phyloP scores from a whole-genome alignment of 2,329 filamentous ascomycete genomes.

The Colletotrichum falcatum region DNA sequence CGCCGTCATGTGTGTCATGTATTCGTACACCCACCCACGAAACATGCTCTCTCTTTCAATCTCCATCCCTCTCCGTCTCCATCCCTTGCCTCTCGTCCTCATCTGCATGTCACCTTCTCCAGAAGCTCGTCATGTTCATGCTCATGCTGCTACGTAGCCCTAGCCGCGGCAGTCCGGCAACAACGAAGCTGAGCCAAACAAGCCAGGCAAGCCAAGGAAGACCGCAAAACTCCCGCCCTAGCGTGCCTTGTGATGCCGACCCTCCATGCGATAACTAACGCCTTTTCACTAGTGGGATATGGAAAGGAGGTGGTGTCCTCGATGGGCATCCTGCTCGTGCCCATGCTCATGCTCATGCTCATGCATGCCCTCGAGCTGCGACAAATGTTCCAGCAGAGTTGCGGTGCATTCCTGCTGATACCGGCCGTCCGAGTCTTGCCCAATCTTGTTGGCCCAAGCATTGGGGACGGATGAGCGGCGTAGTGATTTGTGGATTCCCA shows the following conservation, averaged over 20 bases:
- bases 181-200: neutral
- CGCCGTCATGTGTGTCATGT: neutral
- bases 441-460: neutral
- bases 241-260: slow-evolving; percentile 32
- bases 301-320: neutral
- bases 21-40: neutral
- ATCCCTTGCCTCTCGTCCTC: neutral
- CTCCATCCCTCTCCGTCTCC: neutral
- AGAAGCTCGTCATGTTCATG: neutral
- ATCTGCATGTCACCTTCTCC: neutral
- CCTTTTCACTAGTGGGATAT: slow-evolving; percentile 1
- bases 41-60: slow-evolving; percentile 1
- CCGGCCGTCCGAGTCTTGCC: neutral
- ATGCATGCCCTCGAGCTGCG: neutral
- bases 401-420: slow-evolving; percentile 2
- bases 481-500: neutral
- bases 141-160: neutral
- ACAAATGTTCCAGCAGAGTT: neutral
- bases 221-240: slow-evolving; percentile 12
- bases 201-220: neutral
- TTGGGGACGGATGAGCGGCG: neutral
- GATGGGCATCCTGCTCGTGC: neutral
- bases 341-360: neutral
- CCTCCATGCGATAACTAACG: slow-evolving; percentile 3
- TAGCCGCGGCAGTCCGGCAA: slow-evolving; percentile 3